Base-by-base conservation (phyloP, 2,329 filamentous ascomycete species). In the Massarina eburnea region DNA sequence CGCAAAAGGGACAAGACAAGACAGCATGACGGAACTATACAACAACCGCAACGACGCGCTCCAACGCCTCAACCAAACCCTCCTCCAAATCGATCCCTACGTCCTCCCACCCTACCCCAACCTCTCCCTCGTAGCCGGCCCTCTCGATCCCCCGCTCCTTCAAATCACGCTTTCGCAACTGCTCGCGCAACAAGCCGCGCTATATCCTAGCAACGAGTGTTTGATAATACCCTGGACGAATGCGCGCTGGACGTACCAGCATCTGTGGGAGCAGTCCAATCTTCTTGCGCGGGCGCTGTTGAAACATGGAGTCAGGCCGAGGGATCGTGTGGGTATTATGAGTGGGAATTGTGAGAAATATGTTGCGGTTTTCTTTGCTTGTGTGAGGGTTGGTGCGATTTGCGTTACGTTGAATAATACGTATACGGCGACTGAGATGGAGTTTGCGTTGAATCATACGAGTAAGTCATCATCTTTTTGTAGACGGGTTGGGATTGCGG, bases 381-480 rank as follows among this genome's bases (percentile, higher is more conserved):
- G 83, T 9, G 82, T 84, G 32, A 61, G 70, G 37, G 55, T 75
- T 10, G 73, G 73, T 2, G 71, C 71, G 1, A 68, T 75, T 27
- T 74, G 91, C 41, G 87, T 91, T 21, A 89, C 91, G 35, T 73
- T 91, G 54, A 91, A 91, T 72, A 91, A 90, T 71, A 91, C 87
- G 0, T 91, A 91, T 64, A 91, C 88, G 1, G 78, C 84, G 2
- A 81, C 79, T 1, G 88, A 91, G 70, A 83, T 86, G 38, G 78
- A 83, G 64, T 86, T 87, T 67, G 88, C 85, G 8, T 68, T 91
- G 21, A 78, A 80, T 43, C 88, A 90, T 61, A 83, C 85, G 14
- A 82, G 84, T 86, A 70, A 55, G 75, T 66, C 15, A 30, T 15
- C 6, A 14, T 41, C 29, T 18, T 15, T 3, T 15, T n/a, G n/a